Base-by-base conservation (phyloP, 495 filamentous ascomycete genomes). In the Neurospora sp. region DNA sequence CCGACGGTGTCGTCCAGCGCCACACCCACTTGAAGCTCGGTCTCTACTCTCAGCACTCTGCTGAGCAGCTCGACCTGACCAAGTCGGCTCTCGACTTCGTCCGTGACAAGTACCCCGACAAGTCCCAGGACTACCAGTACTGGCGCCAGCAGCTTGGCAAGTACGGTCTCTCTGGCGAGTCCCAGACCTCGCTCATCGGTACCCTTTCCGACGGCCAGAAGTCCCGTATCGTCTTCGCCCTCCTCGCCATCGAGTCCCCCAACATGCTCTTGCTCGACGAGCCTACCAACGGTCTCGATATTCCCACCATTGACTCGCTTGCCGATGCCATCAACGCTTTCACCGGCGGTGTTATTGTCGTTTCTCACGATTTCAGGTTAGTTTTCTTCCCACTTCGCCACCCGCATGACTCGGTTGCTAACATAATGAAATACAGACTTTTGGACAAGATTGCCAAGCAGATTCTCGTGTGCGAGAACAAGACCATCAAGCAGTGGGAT, bases 381-480 rank as follows among this genome's bases (percentile, higher is more conserved):
- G 88, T 48, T 70, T 61, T 61, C 2, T 27, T 38, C 48, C 48
- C 27, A 2, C 16, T 42, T 61, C 18, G n/a, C 20, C 41, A 4
- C 14, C 7, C 39, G n/a, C 31, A 20, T 42, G 18, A 70, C 3
- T n/a, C 8, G n/a, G 5, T 68, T 53, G 4, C 14, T 18, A 18
- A 41, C 22, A 16, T 44, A 18, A 71, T 74, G 68, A 82, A 72
- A 81, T 73, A 39, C 76, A 95, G 93, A 86, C 85, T 99, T 74
- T 91, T 99, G 73, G 96, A 99, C 87, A 98, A 97, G 88, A 99
- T 99, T 81, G 96, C 96, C 75, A 99, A 98, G 88, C 94, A 99
- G 80, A 99, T 99, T 83, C 89, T 98, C 82, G 96, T 99, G 42
- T 99, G 96, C 84, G 96, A 99, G 84, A 91, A 98, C 88, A 93